Base-by-base conservation (phyloP, 108 stramenopile species). In the Fragilariopsis cylindrus region DNA sequence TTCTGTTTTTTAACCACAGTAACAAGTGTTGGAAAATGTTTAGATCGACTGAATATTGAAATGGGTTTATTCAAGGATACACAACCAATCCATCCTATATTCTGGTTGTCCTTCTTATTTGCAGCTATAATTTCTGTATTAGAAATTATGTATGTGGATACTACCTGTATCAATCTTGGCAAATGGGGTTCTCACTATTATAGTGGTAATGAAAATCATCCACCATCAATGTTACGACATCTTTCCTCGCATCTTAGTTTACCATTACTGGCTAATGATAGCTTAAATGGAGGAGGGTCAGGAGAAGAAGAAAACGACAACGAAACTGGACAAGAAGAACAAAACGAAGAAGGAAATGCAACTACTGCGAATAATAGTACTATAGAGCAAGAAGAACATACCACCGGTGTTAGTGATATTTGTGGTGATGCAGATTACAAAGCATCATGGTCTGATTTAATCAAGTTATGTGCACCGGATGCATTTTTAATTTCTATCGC, bases 31-130 rank as follows among this genome's bases (percentile, higher is more conserved):
- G 72, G 72, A 57, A 88, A 88, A 64, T 83, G 81, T 47, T 56
- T 88, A 62, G 74, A 75, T 6, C 77, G 87, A 52, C 55, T 85
- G 52, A 77, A 88, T 70, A 57, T 79, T 1, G 83, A 88, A 73
- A 72, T 88, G 18, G 85, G 82, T 11, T 5, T 77, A 3, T 62
- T 62, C 4, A 52, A 42, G 7, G 82, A 83, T 46, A 57, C 62
- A 7, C 74, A 84, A 30, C 70, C 77, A 0, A 15, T 74, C 48
- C 87, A 88, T 80, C 85, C 83, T 1, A 11, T 78, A 2, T 71
- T 82, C 15, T 88, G 87, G 87, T 12, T 81, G 4, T 74, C 84
- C 7, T 47, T 85, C n/a, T 19, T 55, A n/a, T 53, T 76, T 13
- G 48, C 77, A 7, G 76, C 85, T 11, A 3, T 83, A 13, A n/a